Base-by-base conservation (phyloP, 2,329 filamentous ascomycete genomes). In the Berkeleyomyces basicola region DNA sequence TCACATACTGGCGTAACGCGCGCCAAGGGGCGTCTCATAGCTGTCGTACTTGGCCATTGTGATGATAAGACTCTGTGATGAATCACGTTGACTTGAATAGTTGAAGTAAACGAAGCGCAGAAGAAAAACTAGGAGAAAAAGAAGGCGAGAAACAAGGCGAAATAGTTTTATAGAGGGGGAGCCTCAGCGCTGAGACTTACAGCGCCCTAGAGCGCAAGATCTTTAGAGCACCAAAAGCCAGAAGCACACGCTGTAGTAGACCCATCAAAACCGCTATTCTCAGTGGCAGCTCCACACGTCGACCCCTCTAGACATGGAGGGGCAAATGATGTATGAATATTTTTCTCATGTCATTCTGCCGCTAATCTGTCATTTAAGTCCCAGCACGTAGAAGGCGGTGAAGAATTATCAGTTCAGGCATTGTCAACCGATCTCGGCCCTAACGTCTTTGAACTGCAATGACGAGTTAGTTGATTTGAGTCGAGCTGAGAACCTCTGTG, bases 11-110 rank as follows among this genome's bases (percentile, higher is more conserved):
- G 84, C 84, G 77, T 93, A 93, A 68, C 89, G 82, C 68, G 79
- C 79, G 67, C 81, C 84, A 68, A 90, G 76, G 42, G 86, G 82
- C 51, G 86, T 89, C 75, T 86, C 79, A 71, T 86, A 73, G 23
- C 64, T 67, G 62, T 73, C 72, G 66, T 67, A 71, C 16, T 67
- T 67, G 43, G 65, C 65, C 65, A 65, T 65, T 58, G 7, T 42
- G 60, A 46, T 16, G 9, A 16, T 39, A 55, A 39, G 36, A 14
- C 31, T 55, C 10, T 37, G 31, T 57, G 16, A 16, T 61, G n/a
- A 33, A 53, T 51, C 43, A 33, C 37, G 44, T 40, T 10, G 47
- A 42, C 31, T 61, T 36, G 42, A 57, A 58, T 43, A 62, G 36
- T 37, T 23, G 60, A 42, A 57, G 43, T 42, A 33, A 63, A 40